phyloP scores from a whole-genome alignment of 805 yeast genomes.

The Saccharomycopsis fodiens region DNA sequence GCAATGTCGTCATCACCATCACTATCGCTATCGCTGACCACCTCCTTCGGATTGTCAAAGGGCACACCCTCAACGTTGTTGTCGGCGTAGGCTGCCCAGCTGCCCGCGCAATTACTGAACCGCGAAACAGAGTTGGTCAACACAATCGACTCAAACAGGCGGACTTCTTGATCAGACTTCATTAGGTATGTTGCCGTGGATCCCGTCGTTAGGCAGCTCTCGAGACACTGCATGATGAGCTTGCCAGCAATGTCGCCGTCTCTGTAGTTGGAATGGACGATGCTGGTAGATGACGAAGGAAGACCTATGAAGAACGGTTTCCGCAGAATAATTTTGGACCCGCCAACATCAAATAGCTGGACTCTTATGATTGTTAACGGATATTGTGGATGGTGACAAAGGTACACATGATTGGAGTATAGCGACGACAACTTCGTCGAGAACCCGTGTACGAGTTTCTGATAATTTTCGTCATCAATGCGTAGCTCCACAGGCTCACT shows the following conservation, averaged over 20 bases:
- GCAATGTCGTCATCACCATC: slow-evolving; percentile 17
- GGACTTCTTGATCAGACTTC: slow-evolving; percentile 37
- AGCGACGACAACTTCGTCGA: slow-evolving; percentile 40
- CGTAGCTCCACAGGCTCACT: slow-evolving; percentile 27
- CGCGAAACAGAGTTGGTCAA: slow-evolving; percentile 56
- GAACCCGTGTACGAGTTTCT: slow-evolving; percentile 40
- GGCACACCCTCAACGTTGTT: slow-evolving; percentile 61
- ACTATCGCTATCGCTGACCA: slow-evolving; percentile 21
- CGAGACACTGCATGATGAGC: slow-evolving; percentile 54
- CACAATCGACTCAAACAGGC: slow-evolving; percentile 39
- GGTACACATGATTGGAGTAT: slow-evolving; percentile 58
- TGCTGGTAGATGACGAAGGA: slow-evolving; percentile 58
- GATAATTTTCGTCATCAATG: slow-evolving; percentile 37
- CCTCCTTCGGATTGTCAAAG: slow-evolving; percentile 31
- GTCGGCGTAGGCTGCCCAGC: slow-evolving; percentile 65
- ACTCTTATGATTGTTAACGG: slow-evolving; percentile 57
- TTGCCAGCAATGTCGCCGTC: slow-evolving; percentile 39
- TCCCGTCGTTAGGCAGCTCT: slow-evolving; percentile 38
- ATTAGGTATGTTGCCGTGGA: slow-evolving; percentile 28
- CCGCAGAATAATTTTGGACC: slow-evolving; percentile 43
- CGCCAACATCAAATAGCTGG: slow-evolving; percentile 52
- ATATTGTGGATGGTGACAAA: slow-evolving; percentile 54
- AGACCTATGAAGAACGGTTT: slow-evolving; percentile 60
- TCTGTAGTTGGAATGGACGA: slow-evolving; percentile 43
- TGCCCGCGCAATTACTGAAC: slow-evolving; percentile 53